Evolutionary conservation across 2,329 filamentous ascomycete genomes (phyloP).

Genomic region (Lasiodiplodia hormozganensis): DNA sequence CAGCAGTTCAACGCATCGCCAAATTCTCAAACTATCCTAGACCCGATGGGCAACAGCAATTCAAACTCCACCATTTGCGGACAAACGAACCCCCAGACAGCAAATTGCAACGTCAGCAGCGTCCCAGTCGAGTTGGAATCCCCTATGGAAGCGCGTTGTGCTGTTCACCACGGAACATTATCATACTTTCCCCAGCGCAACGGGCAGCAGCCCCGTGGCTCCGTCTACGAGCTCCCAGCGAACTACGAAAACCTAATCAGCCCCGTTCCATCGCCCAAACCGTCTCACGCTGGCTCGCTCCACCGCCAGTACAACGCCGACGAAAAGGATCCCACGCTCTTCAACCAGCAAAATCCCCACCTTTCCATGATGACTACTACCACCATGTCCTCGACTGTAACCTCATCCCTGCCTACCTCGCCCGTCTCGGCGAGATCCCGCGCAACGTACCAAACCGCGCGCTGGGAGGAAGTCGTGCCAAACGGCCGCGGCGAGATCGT

Average conservation of each 20-base stretch:
- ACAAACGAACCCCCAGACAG: background rate
- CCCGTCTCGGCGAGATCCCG: background rate
- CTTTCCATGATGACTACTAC: background rate
- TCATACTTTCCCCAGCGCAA: background rate
- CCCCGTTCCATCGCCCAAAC: background rate
- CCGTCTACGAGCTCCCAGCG: constrained; percentile 18
- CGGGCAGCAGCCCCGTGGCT: background rate
- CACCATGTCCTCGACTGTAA: background rate
- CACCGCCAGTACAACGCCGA: background rate
- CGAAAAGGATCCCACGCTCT: constrained; percentile 9
- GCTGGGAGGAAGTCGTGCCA: constrained; percentile 26
- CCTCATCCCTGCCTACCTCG: background rate
- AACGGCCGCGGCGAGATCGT: constrained; percentile 21
- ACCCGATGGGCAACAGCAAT: constrained; percentile 1
- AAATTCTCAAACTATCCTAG: background rate
- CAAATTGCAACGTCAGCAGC: background rate
- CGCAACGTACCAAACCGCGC: constrained; percentile 2
- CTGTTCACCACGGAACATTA: background rate
- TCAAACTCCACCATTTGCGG: background rate
- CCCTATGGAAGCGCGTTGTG: background rate
- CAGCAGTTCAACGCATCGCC: background rate
- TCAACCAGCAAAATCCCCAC: background rate
- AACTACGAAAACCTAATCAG: background rate
- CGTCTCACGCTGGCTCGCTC: background rate
- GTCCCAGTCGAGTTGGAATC: constrained; percentile 8